Conservation (phyloP, 2,329 filamentous ascomycete species). For the Alternaria dauci region DNA sequence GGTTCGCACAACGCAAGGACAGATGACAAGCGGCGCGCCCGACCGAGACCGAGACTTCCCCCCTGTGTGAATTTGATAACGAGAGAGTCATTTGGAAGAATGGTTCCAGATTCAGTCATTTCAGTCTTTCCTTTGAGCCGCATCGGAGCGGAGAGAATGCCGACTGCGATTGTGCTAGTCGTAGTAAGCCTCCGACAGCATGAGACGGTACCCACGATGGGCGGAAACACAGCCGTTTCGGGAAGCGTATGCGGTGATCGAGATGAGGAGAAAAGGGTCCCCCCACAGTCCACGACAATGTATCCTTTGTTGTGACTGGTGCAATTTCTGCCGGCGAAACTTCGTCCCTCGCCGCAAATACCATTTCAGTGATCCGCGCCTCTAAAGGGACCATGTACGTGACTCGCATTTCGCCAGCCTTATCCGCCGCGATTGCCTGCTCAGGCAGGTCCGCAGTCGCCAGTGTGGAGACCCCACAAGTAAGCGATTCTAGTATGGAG, state of each 20-base stretch:
- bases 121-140: conserved; percentile 7
- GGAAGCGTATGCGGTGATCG: conserved; percentile 10
- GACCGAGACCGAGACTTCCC: not conserved
- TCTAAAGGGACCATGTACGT: not conserved
- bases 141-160: conserved; percentile 16
- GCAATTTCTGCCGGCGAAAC: conserved; percentile 14
- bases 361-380: not conserved
- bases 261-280: conserved; percentile 10
- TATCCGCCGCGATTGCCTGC: conserved; percentile 15
- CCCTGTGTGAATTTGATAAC: not conserved
- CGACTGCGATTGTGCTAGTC: not conserved
- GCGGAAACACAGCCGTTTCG: not conserved
- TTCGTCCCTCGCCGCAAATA: conserved; percentile 5
- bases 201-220: not conserved
- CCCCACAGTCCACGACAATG: conserved; percentile 12
- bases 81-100: not conserved
- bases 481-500: conserved; percentile 11
- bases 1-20: conserved; percentile 3
- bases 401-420: conserved; percentile 16
- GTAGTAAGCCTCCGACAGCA: not conserved
- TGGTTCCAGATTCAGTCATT: not conserved
- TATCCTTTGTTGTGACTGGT: conserved; percentile 12
- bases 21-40: not conserved
- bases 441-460: conserved; percentile 15
- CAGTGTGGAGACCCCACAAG: conserved; percentile 19